Conservation (phyloP, 129 eudicot genomes). For the Mikania micrantha region DNA sequence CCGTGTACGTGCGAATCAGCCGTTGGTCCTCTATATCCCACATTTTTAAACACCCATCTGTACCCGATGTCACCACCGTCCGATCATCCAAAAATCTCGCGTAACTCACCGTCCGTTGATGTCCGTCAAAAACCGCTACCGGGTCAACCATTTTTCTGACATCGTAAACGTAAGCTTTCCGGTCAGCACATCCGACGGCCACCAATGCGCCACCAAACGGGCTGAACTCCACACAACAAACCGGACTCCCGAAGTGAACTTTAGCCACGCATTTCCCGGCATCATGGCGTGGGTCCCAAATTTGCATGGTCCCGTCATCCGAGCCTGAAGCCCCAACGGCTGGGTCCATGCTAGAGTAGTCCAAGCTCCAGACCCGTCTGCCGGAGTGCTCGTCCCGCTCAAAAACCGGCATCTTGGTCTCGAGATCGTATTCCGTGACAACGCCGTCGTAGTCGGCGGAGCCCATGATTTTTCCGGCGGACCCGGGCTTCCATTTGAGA, state of each 20-base stretch:
- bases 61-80: slow-evolving; percentile 56
- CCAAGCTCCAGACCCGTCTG: slow-evolving; percentile 67
- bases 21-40: slow-evolving; percentile 45
- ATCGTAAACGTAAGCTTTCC: slow-evolving; percentile 54
- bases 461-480: slow-evolving; percentile 42
- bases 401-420: slow-evolving; percentile 51
- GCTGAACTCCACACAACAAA: slow-evolving; percentile 67
- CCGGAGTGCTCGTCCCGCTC: slow-evolving; percentile 80
- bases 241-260: slow-evolving; percentile 51
- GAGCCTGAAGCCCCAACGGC: slow-evolving; percentile 63
- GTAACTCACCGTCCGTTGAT: slow-evolving; percentile 50
- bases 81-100: slow-evolving; percentile 37
- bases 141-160: slow-evolving; percentile 44
- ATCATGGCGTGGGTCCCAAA: slow-evolving; percentile 81
- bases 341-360: slow-evolving; percentile 48
- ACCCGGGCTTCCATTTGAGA: slow-evolving; percentile 68
- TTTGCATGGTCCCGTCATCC: slow-evolving; percentile 76
- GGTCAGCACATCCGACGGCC: slow-evolving; percentile 72
- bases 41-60: slow-evolving; percentile 67
- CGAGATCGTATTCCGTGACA: slow-evolving; percentile 63
- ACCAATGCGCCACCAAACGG: slow-evolving; percentile 51
- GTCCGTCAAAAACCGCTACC: slow-evolving; percentile 42
- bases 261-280: slow-evolving; percentile 37
- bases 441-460: slow-evolving; percentile 81
- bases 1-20: slow-evolving; percentile 43